phyloP scores from a whole-genome alignment of 2,329 filamentous ascomycete species.

The Pyrenophora teres region DNA sequence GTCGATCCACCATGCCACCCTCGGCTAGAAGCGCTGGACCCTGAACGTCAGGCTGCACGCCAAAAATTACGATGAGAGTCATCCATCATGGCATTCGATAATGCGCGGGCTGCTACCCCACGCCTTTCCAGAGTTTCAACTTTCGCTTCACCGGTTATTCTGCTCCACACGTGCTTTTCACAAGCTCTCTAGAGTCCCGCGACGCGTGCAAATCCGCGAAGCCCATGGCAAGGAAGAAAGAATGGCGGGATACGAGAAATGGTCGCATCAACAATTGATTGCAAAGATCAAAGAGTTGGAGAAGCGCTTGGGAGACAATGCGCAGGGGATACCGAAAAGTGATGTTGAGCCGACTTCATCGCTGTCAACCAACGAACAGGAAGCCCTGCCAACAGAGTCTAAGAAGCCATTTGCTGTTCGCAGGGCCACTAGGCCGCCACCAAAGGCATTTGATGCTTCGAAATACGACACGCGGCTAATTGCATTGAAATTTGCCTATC shows the following conservation, averaged over 20 bases:
- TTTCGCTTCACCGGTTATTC: constrained; percentile 34
- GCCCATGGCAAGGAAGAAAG: constrained; percentile 14
- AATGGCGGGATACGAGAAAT: constrained; percentile 40
- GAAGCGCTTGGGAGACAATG: constrained; percentile 14
- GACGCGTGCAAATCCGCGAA: constrained; percentile 26
- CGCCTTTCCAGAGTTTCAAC: constrained; percentile 36
- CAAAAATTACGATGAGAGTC: constrained; percentile 33
- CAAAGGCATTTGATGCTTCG: constrained; percentile 71
- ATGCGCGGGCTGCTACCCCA: constrained; percentile 36
- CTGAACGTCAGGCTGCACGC: constrained; percentile 32
- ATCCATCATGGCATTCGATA: constrained; percentile 20
- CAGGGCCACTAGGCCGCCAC: constrained; percentile 42
- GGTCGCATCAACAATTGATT: constrained; percentile 43
- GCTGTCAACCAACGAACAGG: not conserved
- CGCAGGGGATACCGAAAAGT: not conserved
- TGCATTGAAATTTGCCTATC: constrained; percentile 90
- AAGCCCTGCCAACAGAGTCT: not conserved
- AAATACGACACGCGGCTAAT: constrained; percentile 84
- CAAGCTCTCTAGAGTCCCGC: constrained; percentile 40
- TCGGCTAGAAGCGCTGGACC: constrained; percentile 22
- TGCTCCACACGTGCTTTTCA: constrained; percentile 37
- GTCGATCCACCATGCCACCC: not conserved
- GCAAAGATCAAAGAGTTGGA: constrained; percentile 42
- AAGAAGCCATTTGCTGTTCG: constrained; percentile 23
- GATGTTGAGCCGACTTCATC: constrained; percentile 5